Percentiles rank a stretch among this genome's conserved stretches.
These are phyloP conservation scores for Eucalyptus sp. DNA, from an alignment of 345 rosid species.

Conservation along the genomic window DNA sequence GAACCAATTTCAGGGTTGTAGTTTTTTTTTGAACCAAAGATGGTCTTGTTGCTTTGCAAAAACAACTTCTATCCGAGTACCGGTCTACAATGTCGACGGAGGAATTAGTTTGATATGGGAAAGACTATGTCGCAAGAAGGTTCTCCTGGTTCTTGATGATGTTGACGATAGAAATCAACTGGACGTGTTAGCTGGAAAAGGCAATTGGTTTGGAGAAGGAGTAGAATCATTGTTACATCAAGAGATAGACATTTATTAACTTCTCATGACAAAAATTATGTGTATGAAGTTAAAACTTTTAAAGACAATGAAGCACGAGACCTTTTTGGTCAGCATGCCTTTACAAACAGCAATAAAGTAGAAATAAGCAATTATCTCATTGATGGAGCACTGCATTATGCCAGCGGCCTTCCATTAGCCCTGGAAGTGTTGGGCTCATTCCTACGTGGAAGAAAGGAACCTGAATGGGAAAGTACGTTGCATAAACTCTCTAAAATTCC, in stretches of 20 bases:
- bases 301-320: accelerated
- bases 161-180: neutral
- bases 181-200: neutral
- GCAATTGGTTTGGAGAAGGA: accelerated
- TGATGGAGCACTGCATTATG: accelerated
- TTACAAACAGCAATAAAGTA: accelerated
- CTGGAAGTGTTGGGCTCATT: too few relatives aligned
- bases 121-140: neutral
- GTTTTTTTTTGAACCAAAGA: too few relatives aligned
- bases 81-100: accelerated
- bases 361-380: too few relatives aligned
- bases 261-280: too few relatives aligned
- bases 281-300: accelerated
- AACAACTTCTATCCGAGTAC: neutral
- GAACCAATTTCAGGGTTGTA: too few relatives aligned
- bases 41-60: too few relatives aligned
- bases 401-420: accelerated
- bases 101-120: neutral
- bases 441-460: too few relatives aligned
- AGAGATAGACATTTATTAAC: too few relatives aligned
- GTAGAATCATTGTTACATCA: too few relatives aligned
- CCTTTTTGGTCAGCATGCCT: accelerated
- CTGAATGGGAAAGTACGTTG: too few relatives aligned
- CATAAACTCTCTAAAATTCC: too few relatives aligned
- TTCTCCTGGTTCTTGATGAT: neutral